Percentiles rank a stretch among this genome's conserved stretches.
These are phyloP conservation scores for Coemansia sp. DNA, from an alignment of 192 early-diverging fungal species.

Conservation along the genomic window DNA sequence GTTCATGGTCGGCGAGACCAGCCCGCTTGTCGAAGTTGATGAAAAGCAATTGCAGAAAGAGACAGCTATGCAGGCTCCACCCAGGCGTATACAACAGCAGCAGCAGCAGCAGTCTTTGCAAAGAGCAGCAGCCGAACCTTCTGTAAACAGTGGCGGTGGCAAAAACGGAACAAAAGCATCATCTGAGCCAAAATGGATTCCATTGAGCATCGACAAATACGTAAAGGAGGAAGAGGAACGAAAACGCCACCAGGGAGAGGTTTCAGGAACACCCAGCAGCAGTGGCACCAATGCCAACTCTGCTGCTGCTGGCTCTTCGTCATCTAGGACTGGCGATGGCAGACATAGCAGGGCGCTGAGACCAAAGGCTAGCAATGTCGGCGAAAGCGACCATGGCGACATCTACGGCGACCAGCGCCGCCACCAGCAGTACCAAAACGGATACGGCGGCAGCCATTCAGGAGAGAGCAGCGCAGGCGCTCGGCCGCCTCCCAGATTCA, in stretches of 20 bases:
- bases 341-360: conserved; percentile 17
- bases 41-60: not conserved
- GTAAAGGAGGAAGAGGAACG: conserved; percentile 48
- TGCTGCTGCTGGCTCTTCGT: not conserved
- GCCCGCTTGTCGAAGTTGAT: conserved; percentile 3
- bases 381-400: conserved; percentile 28
- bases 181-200: conserved; percentile 40
- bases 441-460: conserved; percentile 10
- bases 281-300: not conserved
- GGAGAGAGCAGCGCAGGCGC: conserved; percentile 9
- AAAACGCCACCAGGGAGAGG: conserved; percentile 14
- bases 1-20: conserved; percentile 46
- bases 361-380: conserved; percentile 44
- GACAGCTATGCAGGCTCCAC: too few relatives aligned
- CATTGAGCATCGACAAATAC: conserved; percentile 53
- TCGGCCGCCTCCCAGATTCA: conserved; percentile 44
- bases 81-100: not conserved
- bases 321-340: not conserved
- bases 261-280: not conserved
- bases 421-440: conserved; percentile 5
- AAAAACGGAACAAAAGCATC: not conserved
- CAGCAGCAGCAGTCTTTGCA: conserved; percentile 5
- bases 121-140: not conserved
- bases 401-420: conserved; percentile 7
- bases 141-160: conserved; percentile 2